These are phyloP conservation scores for Coemansia sp. DNA, from an alignment of 192 early-diverging fungal genomes.

Conservation along the genomic window DNA sequence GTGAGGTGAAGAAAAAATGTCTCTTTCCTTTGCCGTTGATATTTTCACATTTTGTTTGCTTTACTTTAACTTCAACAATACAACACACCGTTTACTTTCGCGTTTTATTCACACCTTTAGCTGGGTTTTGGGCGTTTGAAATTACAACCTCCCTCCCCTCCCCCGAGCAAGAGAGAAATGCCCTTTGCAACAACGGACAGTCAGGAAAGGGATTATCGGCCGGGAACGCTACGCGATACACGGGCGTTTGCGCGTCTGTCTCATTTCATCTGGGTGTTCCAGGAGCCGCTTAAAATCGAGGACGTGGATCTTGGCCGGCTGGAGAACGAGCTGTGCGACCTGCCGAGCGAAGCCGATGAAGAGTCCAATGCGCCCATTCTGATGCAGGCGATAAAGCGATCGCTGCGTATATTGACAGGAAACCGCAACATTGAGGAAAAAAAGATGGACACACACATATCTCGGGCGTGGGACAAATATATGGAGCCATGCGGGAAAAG, in stretches of 20 bases:
- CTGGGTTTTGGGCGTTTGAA: background rate
- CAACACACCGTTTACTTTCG: background rate
- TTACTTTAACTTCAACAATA: background rate
- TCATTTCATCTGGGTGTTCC: conserved; percentile 27
- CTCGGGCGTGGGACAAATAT: conserved; percentile 23
- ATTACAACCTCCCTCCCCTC: background rate
- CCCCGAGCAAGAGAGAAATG: conserved; percentile 7
- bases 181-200: conserved; percentile 16
- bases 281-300: conserved; percentile 21
- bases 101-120: background rate
- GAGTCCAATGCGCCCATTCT: conserved; percentile 2
- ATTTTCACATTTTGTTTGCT: background rate
- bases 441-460: conserved; percentile 15
- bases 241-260: conserved; percentile 38
- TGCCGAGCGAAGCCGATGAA: background rate
- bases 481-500: conserved; percentile 9
- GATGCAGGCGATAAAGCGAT: conserved; percentile 14
- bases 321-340: conserved; percentile 21
- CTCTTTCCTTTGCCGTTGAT: background rate
- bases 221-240: conserved; percentile 24
- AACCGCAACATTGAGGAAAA: conserved; percentile 21
- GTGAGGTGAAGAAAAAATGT: no score
- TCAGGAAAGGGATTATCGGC: background rate
- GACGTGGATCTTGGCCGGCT: conserved; percentile 18
- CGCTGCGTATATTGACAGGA: conserved; percentile 17